These are phyloP conservation scores for Phytophthora foliorum DNA, from an alignment of 352 stramenopile genomes.

Conservation along the genomic window DNA sequence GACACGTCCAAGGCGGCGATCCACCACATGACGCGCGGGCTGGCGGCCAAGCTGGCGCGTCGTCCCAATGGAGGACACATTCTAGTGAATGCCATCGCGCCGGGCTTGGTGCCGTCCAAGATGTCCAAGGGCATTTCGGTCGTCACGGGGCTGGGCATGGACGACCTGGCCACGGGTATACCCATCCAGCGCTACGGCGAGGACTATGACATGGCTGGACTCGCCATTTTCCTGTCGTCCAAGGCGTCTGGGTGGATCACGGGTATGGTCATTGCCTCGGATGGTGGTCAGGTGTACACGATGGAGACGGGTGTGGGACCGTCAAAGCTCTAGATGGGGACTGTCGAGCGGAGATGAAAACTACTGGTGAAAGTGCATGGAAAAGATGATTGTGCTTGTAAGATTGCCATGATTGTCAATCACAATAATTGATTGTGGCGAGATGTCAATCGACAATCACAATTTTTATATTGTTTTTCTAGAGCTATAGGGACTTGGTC, in stretches of 20 bases:
- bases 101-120: conserved; percentile 90
- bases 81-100: conserved; percentile 94
- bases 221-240: conserved; percentile 93
- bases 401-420: too few relatives aligned
- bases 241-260: conserved; percentile 93
- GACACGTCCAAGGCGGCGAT: conserved; percentile 94
- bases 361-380: too few relatives aligned
- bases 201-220: conserved; percentile 94
- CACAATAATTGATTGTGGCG: too few relatives aligned
- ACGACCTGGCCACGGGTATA: conserved; percentile 48
- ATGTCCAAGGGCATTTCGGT: conserved; percentile 90
- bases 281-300: conserved; percentile 84
- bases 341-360: not conserved
- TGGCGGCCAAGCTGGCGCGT: conserved; percentile 89
- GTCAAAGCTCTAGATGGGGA: conserved; percentile 27
- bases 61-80: conserved; percentile 83
- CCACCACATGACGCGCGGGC: conserved; percentile 92
- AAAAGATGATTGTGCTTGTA: too few relatives aligned
- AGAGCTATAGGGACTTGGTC: too few relatives aligned
- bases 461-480: too few relatives aligned
- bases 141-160: conserved; percentile 31
- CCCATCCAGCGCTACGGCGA: conserved; percentile 88
- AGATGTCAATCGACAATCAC: too few relatives aligned
- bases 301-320: conserved; percentile 52
- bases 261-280: conserved; percentile 91